These are phyloP conservation scores for Dioscorea alata DNA, from an alignment of 106 monocot genomes.

Conservation along the genomic window DNA sequence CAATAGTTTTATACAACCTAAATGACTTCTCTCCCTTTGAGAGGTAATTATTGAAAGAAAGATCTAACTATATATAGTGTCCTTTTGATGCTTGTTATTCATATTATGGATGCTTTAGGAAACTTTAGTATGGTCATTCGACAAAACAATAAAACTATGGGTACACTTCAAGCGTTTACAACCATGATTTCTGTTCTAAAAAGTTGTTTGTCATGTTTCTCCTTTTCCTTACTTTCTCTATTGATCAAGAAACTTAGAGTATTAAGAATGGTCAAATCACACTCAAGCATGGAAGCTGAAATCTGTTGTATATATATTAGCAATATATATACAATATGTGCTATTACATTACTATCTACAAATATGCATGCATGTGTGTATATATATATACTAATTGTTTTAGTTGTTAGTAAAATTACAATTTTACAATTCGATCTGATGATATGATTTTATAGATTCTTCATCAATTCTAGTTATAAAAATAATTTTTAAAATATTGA, in stretches of 20 bases:
- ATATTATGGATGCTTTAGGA: conserved; percentile 74
- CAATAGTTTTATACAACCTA: neutral
- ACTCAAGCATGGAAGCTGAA: conserved; percentile 77
- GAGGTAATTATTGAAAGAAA: conserved; percentile 76
- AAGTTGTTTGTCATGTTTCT: too few relatives aligned
- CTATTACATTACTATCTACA: too few relatives aligned
- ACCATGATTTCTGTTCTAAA: too few relatives aligned
- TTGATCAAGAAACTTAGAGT: conserved; percentile 72
- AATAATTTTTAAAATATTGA: too few relatives aligned
- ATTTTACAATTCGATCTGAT: too few relatives aligned
- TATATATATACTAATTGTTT: too few relatives aligned
- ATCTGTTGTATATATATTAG: too few relatives aligned
- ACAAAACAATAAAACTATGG: neutral
- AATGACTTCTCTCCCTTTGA: conserved; percentile 8
- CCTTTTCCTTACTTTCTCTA: neutral
- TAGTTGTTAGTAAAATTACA: too few relatives aligned
- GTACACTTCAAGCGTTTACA: too few relatives aligned
- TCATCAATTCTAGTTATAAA: too few relatives aligned
- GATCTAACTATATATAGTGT: conserved; percentile 98
- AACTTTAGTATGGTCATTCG: conserved; percentile 63
- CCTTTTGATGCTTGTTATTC: conserved; percentile 81
- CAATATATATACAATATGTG: conserved; percentile 75
- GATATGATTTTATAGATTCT: too few relatives aligned
- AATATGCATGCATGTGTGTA: too few relatives aligned
- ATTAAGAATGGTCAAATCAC: conserved; percentile 89